Evolutionary conservation across 768 basidiomycete species (phyloP).

Genomic region (Mycena vitilis): DNA sequence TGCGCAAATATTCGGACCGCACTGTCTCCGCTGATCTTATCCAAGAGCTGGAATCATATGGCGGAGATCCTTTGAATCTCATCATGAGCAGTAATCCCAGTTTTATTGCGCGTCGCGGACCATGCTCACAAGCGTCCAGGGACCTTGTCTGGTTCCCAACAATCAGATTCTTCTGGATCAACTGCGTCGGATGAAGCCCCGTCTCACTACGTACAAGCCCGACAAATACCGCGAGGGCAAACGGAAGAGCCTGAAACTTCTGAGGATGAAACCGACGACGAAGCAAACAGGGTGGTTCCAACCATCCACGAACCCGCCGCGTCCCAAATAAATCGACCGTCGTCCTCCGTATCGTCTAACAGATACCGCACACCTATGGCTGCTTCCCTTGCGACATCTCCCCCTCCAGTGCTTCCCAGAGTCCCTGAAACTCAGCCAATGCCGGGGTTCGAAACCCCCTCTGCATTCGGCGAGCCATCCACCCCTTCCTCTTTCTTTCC

Average conservation of each 20-base stretch:
- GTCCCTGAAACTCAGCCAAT: slow-evolving; percentile 79
- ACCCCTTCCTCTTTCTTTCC: slow-evolving; percentile 53
- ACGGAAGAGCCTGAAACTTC: slow-evolving; percentile 50
- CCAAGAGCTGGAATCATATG: slow-evolving; percentile 81
- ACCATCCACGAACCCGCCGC: slow-evolving; percentile 43
- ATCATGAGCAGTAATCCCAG: slow-evolving; percentile 68
- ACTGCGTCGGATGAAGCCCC: slow-evolving; percentile 60
- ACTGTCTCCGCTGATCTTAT: slow-evolving; percentile 81
- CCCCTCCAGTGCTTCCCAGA: slow-evolving; percentile 58
- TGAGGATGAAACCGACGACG: slow-evolving; percentile 63
- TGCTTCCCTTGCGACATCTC: slow-evolving; percentile 68
- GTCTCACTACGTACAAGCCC: slow-evolving; percentile 40
- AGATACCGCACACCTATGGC: slow-evolving; percentile 84
- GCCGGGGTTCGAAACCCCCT: slow-evolving; percentile 76
- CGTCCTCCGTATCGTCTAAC: slow-evolving; percentile 82
- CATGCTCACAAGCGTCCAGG: slow-evolving; percentile 42
- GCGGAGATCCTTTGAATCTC: slow-evolving; percentile 73
- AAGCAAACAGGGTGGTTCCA: slow-evolving; percentile 40
- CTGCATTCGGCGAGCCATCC: slow-evolving; percentile 71
- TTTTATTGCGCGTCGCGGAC: background rate
- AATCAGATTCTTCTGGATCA: slow-evolving; percentile 76
- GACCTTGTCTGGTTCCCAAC: slow-evolving; percentile 59
- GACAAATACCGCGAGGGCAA: slow-evolving; percentile 36
- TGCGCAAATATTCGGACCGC: slow-evolving; percentile 86
- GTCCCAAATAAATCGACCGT: slow-evolving; percentile 66